Conservation (phyloP, 1,139 yeast genomes). For the Scheffersomyces segobiensis region DNA sequence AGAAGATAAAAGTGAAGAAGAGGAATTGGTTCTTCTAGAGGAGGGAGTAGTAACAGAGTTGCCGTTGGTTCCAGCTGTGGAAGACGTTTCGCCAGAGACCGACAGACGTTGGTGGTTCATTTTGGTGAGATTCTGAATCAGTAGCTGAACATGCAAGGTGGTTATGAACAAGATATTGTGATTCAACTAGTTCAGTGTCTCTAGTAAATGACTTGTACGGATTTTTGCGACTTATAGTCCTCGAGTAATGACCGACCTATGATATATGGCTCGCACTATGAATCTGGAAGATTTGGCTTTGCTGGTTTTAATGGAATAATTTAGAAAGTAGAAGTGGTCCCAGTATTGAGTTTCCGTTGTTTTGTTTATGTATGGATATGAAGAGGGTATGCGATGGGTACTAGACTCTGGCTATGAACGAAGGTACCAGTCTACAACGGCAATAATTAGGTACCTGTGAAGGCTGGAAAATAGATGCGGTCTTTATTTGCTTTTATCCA, state of each 20-base stretch:
- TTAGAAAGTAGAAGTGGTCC: neutral
- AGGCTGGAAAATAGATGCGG: neutral
- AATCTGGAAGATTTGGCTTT: neutral
- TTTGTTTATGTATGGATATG: neutral
- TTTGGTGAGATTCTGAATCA: neutral
- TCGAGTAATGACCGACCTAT: too few species aligned
- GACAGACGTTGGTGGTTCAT: slow-evolving; percentile 1
- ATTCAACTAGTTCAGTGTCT: neutral
- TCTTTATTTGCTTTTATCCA: neutral
- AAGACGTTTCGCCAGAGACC: slow-evolving; percentile 3
- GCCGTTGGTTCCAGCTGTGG: slow-evolving; percentile 1
- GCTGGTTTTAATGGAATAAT: neutral
- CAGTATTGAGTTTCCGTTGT: neutral
- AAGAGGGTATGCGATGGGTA: neutral
- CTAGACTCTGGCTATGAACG: neutral
- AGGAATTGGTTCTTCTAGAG: slow-evolving; percentile 4
- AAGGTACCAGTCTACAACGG: neutral
- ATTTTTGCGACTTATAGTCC: too few species aligned
- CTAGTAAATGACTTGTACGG: neutral
- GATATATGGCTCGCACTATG: too few species aligned
- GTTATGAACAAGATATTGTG: neutral
- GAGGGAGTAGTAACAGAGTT: slow-evolving; percentile 12
- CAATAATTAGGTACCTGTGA: neutral
- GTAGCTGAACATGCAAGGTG: neutral
- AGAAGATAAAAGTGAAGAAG: neutral